Evolutionary conservation across 2,329 filamentous ascomycete genomes (phyloP), one percentile per base, ranked within the genome.

Genomic region (Neocucurbitaria cava): DNA sequence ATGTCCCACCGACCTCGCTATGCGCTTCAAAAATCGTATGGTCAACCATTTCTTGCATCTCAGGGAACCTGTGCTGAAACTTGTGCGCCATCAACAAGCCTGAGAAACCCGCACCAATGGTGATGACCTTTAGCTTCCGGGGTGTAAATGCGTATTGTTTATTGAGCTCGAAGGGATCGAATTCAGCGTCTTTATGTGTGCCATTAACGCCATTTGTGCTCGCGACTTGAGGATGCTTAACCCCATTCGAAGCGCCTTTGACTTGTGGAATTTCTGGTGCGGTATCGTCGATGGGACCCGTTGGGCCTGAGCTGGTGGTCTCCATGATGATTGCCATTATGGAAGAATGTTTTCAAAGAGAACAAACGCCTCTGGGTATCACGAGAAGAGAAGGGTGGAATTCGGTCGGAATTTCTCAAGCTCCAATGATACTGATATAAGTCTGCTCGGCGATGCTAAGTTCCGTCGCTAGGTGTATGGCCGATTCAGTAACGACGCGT

Each of bases 1-100:
- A 75, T 21, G 71, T 73, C 4, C 75, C 75, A 13, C 75, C 75
- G 5, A 75, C 68, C 41, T 72, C 74, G 35, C 62, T 54, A 20
- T 70, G 72, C 7, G 74, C 72, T 52, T 74, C 66, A 28, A 61
- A 61, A 13, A 61, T 47, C 3, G 58, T 61, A 26, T 61, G 58
- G 11, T 61, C 58, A 11, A 61, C 52, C 26, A 70, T 64, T 11
- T 73, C 66, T 44, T 65, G 49, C 47, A 63, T 62, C 21, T 66
- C 65, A 24, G 69, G 56, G 9, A 70, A 70, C 11, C 65, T 59
- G 31, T 76, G 66, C 15, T 72, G 65, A 44, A 74, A 63, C 42
- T 72, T 66, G 49, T 76, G 68, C 20, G 75, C 66, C 40, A 69
- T 67, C 23, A 71, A 69, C 18, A 75, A 65, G 15, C 75, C 74